phyloP scores from a whole-genome alignment of 2,329 filamentous ascomycete species.

The Didymella pomorum region DNA sequence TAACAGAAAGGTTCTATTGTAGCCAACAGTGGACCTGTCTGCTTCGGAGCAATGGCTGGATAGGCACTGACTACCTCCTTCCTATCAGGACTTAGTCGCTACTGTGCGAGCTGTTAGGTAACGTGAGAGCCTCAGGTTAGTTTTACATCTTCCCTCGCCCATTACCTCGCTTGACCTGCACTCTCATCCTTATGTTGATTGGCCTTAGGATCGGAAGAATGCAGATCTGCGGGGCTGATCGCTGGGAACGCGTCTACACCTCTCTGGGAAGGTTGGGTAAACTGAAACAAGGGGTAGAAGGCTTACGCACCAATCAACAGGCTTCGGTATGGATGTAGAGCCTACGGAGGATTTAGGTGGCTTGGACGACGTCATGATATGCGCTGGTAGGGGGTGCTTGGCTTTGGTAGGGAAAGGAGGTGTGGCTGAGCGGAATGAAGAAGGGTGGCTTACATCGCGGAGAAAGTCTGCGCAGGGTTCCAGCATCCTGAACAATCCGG shows the following conservation, averaged over 20 bases:
- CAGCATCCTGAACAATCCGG: no score
- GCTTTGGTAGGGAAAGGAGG: background rate
- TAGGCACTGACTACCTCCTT: no score
- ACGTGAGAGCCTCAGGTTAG: no score
- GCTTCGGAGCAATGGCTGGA: no score
- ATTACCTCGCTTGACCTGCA: background rate
- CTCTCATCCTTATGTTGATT: background rate
- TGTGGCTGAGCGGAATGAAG: background rate
- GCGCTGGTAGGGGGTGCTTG: background rate
- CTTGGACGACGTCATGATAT: slow-evolving; percentile 2
- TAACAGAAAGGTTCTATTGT: no score
- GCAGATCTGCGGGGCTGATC: background rate
- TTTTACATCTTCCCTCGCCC: no score
- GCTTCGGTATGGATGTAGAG: background rate
- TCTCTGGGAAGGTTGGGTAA: slow-evolving; percentile 1
- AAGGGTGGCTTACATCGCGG: background rate
- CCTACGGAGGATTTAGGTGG: background rate
- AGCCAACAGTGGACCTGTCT: no score
- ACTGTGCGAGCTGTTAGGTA: no score
- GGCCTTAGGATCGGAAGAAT: background rate
- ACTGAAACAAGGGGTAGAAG: slow-evolving; percentile 1
- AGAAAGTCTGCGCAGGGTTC: background rate
- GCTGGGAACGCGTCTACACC: background rate
- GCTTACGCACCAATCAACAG: background rate
- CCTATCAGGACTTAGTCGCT: no score